Base-by-base conservation (phyloP, 805 yeast species). In the Saccharomycopsis babjevae region DNA sequence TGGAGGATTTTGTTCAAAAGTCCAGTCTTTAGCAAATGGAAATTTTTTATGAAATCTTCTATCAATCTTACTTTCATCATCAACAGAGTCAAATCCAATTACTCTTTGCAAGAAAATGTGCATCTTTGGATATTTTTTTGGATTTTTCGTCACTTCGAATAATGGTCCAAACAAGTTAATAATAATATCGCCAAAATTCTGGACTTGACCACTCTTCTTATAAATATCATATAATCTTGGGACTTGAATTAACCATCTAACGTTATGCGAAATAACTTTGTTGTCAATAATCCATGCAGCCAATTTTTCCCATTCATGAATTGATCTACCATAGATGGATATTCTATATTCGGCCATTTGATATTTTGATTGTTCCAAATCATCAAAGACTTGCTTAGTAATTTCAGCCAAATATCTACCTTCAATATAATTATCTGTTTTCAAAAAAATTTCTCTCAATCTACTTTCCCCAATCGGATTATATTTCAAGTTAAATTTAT, bases 381-480 rank as follows among this genome's bases (percentile, higher is more conserved):
- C 99, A 67, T 88, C 89, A 68, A 94, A 83, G 11, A 94, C 99
- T 74, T 94, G 97, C 67, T 83, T 84, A 11, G 99, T 93, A 66
- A 94, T 79, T 72, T 94, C 98, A 2, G 98, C 98, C 59, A 94
- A 77, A 72, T 92, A 94, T 58, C 82, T 76, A 22, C 99, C 99
- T 57, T 87, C 73, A 67, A 96, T 87, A 71, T 83, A 92, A 73
- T 94, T 94, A 72, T 94, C 98, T 0, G 99, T 96, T 73, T 94
- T 94, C 67, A 94, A 77, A 72, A 94, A 94, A 59, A 94, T 94
- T 72, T 94, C 99, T 74, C 99, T 84, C 72, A 94, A 76, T 72
- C 99, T 85, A 22, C 99, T 94, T 75, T 94, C 99, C 36, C 99
- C 99, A 67, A 94, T 87, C 22, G 99, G 99, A 71, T 94, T 94